Percentiles rank a stretch among this genome's conserved stretches.
These are phyloP conservation scores for Lagenidium sp. DNA, from an alignment of 352 stramenopile species.

Conservation along the genomic window DNA sequence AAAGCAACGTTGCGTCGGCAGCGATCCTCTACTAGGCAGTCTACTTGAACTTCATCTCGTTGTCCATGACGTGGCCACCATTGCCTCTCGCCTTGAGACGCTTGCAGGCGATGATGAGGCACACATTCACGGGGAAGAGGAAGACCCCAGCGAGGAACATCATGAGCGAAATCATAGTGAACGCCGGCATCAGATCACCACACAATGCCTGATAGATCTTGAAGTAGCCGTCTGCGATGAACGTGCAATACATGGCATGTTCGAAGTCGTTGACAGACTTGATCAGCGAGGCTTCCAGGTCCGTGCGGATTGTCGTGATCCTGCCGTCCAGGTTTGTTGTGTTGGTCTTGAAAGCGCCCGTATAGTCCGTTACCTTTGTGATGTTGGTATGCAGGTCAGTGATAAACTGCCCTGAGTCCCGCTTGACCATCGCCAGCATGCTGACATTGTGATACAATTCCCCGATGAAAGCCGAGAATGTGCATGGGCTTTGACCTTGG, in stretches of 20 bases:
- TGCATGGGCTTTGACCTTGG: constrained; percentile 1
- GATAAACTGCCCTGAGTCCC: constrained; percentile 20
- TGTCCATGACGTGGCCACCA: constrained; percentile 39
- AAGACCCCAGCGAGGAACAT: constrained; percentile 57
- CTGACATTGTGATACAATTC: constrained; percentile 9
- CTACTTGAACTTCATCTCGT: constrained; percentile 61
- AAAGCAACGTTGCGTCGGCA: too few species aligned
- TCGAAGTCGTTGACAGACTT: constrained; percentile 49
- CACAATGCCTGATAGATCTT: constrained; percentile 43
- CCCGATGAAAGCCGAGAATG: constrained; percentile 7
- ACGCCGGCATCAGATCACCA: constrained; percentile 44
- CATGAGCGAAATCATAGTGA: constrained; percentile 74
- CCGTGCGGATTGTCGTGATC: constrained; percentile 30
- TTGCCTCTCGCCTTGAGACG: constrained; percentile 44
- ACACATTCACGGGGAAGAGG: constrained; percentile 55
- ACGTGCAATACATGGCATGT: constrained; percentile 48
- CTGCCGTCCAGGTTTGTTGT: constrained; percentile 21
- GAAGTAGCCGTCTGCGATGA: constrained; percentile 37
- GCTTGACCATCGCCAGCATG: constrained; percentile 10
- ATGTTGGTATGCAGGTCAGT: constrained; percentile 20
- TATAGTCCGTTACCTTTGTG: constrained; percentile 16
- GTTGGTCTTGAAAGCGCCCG: constrained; percentile 31
- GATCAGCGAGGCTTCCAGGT: constrained; percentile 35
- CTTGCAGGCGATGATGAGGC: constrained; percentile 60
- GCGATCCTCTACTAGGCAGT: too few species aligned